Evolutionary conservation across 2,329 filamentous ascomycete species (phyloP).

Genomic region (Daldinia sp.): DNA sequence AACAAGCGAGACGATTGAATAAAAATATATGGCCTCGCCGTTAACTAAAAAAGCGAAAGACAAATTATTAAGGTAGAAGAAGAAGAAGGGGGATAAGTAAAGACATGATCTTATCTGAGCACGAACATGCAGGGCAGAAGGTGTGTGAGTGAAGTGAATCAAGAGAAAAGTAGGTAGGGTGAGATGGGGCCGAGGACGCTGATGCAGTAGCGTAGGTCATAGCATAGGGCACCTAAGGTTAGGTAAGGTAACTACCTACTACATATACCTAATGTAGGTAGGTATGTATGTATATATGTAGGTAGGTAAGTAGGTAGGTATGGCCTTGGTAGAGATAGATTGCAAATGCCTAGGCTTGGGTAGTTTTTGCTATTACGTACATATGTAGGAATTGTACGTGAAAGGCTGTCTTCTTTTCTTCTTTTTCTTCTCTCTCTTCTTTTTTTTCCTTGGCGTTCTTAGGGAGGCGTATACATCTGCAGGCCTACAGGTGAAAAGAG

Average conservation of each 20-base stretch:
- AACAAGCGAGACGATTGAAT: conserved; percentile 22
- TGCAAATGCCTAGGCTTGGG: neutral
- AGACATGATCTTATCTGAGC: conserved; percentile 30
- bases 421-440: conserved; percentile 10
- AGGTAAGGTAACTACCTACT: conserved; percentile 20
- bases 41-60: conserved; percentile 6
- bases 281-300: neutral
- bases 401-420: conserved; percentile 3
- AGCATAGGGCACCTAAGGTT: conserved; percentile 20
- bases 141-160: neutral
- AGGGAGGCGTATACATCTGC: conserved; percentile 15
- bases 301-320: too few species aligned
- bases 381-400: conserved; percentile 9
- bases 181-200: conserved; percentile 32
- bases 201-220: conserved; percentile 34
- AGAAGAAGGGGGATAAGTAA: conserved; percentile 12
- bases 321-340: neutral
- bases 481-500: conserved; percentile 25
- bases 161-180: conserved; percentile 23
- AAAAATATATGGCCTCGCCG: conserved; percentile 9
- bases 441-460: conserved; percentile 12
- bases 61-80: conserved; percentile 11
- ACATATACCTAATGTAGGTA: neutral
- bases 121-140: neutral
- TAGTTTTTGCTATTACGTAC: conserved; percentile 30